Conservation (phyloP, 805 yeast species). For the Isabelozyma pseudorhagii region DNA sequence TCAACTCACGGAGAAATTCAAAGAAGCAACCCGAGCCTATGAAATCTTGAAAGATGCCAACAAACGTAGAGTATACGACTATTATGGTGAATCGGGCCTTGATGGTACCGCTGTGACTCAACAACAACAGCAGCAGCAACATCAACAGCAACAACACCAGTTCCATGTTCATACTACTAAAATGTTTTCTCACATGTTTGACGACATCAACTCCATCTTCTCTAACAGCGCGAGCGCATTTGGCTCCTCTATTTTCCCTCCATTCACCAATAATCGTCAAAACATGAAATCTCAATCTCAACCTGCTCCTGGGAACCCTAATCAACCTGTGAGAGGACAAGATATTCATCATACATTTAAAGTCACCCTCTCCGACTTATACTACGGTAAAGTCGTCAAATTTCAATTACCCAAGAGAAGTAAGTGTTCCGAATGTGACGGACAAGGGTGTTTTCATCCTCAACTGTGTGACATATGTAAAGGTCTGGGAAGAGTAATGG, state of each 20-base stretch:
- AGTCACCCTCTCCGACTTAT: slow-evolving; percentile 54
- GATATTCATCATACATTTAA: slow-evolving; percentile 55
- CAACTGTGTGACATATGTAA: slow-evolving; percentile 33
- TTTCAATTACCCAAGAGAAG: slow-evolving; percentile 51
- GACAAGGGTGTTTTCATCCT: slow-evolving; percentile 46
- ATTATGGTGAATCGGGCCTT: slow-evolving; percentile 45
- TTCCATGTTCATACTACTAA: slow-evolving; percentile 14
- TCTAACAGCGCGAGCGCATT: slow-evolving; percentile 4
- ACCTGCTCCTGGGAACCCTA: slow-evolving; percentile 15
- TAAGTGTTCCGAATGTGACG: slow-evolving; percentile 49
- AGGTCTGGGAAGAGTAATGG: slow-evolving; percentile 47
- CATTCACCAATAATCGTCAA: slow-evolving; percentile 3
- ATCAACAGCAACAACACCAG: slow-evolving; percentile 1
- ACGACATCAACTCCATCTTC: slow-evolving; percentile 29
- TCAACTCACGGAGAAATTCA: slow-evolving; percentile 51
- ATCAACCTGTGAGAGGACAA: slow-evolving; percentile 36
- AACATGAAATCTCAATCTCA: slow-evolving; percentile 14
- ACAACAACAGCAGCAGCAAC: slow-evolving; percentile 2
- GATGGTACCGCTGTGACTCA: slow-evolving; percentile 19
- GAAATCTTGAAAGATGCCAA: slow-evolving; percentile 51
- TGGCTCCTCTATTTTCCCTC: slow-evolving; percentile 3
- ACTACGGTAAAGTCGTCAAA: slow-evolving; percentile 54
- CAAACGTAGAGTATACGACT: slow-evolving; percentile 50
- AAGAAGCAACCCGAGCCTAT: slow-evolving; percentile 64
- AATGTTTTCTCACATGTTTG: slow-evolving; percentile 35